phyloP scores from a whole-genome alignment of 176 grass and related monocot species.

The Dendrocalamus sinicus region DNA sequence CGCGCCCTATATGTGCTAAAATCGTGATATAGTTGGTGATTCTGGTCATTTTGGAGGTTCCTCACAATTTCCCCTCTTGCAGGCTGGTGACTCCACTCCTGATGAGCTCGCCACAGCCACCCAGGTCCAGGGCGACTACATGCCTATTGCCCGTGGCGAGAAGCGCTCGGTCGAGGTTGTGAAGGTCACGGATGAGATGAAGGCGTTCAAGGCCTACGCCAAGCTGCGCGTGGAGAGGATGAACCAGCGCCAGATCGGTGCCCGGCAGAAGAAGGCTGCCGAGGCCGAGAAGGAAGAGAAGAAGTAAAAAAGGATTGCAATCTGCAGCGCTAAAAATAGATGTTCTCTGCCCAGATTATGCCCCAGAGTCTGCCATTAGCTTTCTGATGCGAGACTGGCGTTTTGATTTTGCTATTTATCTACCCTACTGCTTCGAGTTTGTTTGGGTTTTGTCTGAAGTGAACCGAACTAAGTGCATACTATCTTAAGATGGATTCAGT shows the following conservation, averaged over 20 bases:
- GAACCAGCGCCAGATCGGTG: slow-evolving; percentile 72
- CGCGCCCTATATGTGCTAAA: background rate
- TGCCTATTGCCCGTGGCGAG: slow-evolving; percentile 72
- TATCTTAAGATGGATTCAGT: background rate
- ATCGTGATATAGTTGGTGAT: background rate
- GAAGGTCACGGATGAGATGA: slow-evolving; percentile 91
- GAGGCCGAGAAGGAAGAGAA: slow-evolving; percentile 90
- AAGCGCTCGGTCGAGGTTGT: slow-evolving; percentile 68
- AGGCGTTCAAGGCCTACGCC: slow-evolving; percentile 76
- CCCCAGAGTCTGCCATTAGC: background rate
- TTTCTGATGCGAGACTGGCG: background rate
- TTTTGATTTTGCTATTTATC: background rate
- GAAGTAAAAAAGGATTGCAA: slow-evolving; percentile 50
- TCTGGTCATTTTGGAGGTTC: background rate
- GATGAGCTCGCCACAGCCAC: slow-evolving; percentile 85
- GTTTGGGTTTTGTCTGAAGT: slow-evolving; percentile 10
- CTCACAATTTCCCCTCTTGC: background rate
- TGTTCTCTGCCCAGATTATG: background rate
- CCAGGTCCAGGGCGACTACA: slow-evolving; percentile 81
- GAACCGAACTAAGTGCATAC: slow-evolving; percentile 16
- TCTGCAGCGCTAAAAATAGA: background rate
- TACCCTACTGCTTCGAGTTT: background rate
- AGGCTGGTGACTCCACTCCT: slow-evolving; percentile 89
- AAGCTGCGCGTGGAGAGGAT: slow-evolving; percentile 81
- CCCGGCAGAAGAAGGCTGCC: slow-evolving; percentile 67